phyloP scores from a whole-genome alignment of 2,329 filamentous ascomycete species.

The Phialemoniopsis sp. region DNA sequence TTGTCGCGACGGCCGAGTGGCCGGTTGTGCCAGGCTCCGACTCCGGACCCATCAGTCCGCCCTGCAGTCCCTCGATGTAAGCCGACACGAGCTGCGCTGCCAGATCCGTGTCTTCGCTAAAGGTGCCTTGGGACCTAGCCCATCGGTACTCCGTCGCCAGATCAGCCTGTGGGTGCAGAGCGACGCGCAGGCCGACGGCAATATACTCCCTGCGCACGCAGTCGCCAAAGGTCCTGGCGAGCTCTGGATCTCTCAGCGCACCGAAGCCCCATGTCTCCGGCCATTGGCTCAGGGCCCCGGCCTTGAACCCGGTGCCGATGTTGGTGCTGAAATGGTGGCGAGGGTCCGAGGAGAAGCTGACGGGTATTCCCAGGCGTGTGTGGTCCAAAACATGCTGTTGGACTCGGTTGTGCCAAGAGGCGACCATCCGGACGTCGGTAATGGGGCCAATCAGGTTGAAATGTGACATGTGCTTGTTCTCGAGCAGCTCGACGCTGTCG shows the following conservation, averaged over 20 bases:
- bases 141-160: conserved; percentile 47
- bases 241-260: conserved; percentile 35
- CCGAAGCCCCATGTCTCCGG: conserved; percentile 46
- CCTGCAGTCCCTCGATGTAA: conserved; percentile 44
- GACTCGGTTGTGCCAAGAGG: conserved; percentile 34
- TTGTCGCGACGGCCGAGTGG: conserved; percentile 35
- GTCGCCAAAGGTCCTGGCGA: conserved; percentile 42
- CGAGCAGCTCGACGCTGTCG: too few relatives aligned
- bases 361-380: conserved; percentile 42
- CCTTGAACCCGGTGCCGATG: conserved; percentile 34
- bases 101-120: conserved; percentile 43
- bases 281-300: conserved; percentile 44
- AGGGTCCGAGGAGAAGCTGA: conserved; percentile 44
- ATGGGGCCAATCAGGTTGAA: conserved; percentile 11
- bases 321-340: conserved; percentile 37
- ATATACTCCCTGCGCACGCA: conserved; percentile 42
- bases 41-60: too few relatives aligned
- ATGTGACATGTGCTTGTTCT: conserved; percentile 8
- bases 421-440: conserved; percentile 22
- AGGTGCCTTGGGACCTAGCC: conserved; percentile 38
- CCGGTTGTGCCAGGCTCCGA: too few relatives aligned
- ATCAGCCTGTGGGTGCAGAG: conserved; percentile 47
- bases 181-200: conserved; percentile 34
- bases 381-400: conserved; percentile 36
- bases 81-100: conserved; percentile 29